These are phyloP conservation scores for Penicillium egyptiacum DNA, from an alignment of 495 filamentous ascomycete genomes.

Conservation along the genomic window DNA sequence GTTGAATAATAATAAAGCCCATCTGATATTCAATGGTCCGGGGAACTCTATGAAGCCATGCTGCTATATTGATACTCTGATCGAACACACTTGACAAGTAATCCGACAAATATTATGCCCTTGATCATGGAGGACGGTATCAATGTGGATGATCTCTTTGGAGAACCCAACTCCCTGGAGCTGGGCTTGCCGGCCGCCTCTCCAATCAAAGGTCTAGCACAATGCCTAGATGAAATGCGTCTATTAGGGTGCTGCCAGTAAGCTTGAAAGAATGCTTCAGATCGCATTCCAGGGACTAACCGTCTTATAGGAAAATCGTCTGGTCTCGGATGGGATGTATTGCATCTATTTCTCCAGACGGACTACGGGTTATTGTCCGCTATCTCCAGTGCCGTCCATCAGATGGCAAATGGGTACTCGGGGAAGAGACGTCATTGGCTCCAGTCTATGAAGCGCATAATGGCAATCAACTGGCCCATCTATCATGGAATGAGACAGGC, in stretches of 20 bases:
- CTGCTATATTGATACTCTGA: slow-evolving; percentile 14
- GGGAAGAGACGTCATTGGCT: slow-evolving; percentile 52
- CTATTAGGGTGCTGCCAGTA: slow-evolving; percentile 81
- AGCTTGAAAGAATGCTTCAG: slow-evolving; percentile 31
- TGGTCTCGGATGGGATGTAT: slow-evolving; percentile 92
- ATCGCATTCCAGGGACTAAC: slow-evolving; percentile 7
- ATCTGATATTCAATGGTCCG: slow-evolving; percentile 4
- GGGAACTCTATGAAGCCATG: slow-evolving; percentile 16
- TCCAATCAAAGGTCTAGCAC: slow-evolving; percentile 64
- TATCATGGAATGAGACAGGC: slow-evolving; percentile 75
- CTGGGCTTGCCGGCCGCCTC: slow-evolving; percentile 55
- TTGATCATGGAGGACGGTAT: slow-evolving; percentile 69
- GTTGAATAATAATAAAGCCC: slow-evolving; percentile 8
- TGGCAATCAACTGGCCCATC: slow-evolving; percentile 61
- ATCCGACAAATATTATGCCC: slow-evolving; percentile 29
- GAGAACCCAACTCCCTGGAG: slow-evolving; percentile 57
- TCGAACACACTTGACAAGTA: not conserved
- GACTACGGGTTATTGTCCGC: slow-evolving; percentile 64
- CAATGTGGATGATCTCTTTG: slow-evolving; percentile 75
- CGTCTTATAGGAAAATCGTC: slow-evolving; percentile 62
- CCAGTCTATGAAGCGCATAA: slow-evolving; percentile 47
- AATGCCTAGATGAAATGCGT: slow-evolving; percentile 78
- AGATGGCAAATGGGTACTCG: slow-evolving; percentile 76
- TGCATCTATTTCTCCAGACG: slow-evolving; percentile 74
- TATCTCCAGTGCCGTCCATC: slow-evolving; percentile 68